Evolutionary conservation across 2,329 filamentous ascomycete genomes (phyloP), one percentile per base, ranked within the genome.

Genomic region (Amesomyces nigricolor): DNA sequence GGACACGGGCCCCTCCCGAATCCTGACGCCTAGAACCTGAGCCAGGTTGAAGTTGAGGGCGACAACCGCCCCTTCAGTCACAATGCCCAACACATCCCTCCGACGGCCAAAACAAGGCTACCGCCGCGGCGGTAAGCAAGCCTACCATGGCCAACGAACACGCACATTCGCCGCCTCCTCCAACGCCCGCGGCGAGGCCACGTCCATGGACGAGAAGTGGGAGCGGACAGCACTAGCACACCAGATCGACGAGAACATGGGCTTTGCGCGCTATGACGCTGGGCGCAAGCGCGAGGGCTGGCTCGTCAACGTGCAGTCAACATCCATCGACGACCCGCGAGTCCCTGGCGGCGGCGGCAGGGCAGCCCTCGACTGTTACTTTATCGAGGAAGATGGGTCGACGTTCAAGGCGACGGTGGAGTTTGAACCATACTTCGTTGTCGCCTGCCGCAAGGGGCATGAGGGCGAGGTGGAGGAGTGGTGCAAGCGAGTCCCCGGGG

Each of bases 391-490:
- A 56, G 88, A 95, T 65, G 81, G 89, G 13, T 83, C 86, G 47
- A 92, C 88, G 5, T 99, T 99, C 79, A 99, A 99, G 71, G 91
- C 94, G 10, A 96, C 91, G 0, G 75, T 99, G 61, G 90, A 96
- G 73, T 97, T 96, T 70, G 91, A 97, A 64, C 94, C 94, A 0
- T 99, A 99, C 75, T 96, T 99, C 65, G 73, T 99, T 58, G 83
- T 99, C 51, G 92, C 91, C 0, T 89, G 91, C 51, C 94, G 91
- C 71, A 88, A 86, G 67, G 89, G 91, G 7, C 85, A 85, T 65
- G 95, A 99, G 73, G 81, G 83, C 50, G 95, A 99, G 71, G 94
- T 96, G 2, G 95, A 99, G 70, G 94, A 99, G 74, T 99, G 91
- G 90, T 82, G 89, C 61, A 79, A 89, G 83, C 73, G 87, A 71